Conservation (phyloP, 108 stramenopile genomes). For the Conticribra guillardii region DNA sequence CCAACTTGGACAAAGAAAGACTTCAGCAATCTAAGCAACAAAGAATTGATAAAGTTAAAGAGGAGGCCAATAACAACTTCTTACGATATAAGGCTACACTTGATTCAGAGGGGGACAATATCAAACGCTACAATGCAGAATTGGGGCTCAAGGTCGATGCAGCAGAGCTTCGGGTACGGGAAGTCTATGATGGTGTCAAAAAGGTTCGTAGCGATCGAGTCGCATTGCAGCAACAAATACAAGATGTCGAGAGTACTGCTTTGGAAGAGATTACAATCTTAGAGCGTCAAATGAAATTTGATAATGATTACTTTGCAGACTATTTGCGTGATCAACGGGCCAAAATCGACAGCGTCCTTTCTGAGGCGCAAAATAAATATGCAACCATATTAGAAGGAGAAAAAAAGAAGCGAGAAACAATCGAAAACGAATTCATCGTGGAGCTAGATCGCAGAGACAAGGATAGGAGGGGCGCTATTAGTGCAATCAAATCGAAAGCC, state of each 20-base stretch:
- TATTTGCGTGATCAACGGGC: slow-evolving; percentile 18
- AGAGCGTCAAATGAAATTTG: slow-evolving; percentile 20
- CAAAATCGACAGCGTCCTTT: slow-evolving; percentile 30
- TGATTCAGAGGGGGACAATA: slow-evolving; percentile 11
- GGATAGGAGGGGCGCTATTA: slow-evolving; percentile 15
- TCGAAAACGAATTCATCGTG: slow-evolving; percentile 13
- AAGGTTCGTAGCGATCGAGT: slow-evolving; percentile 32
- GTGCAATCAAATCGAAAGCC: slow-evolving; percentile 24
- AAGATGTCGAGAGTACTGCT: slow-evolving; percentile 26
- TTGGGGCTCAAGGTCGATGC: slow-evolving; percentile 25
- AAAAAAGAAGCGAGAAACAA: slow-evolving; percentile 14
- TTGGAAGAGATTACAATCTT: slow-evolving; percentile 30
- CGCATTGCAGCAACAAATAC: slow-evolving; percentile 28
- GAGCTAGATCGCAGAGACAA: slow-evolving; percentile 18
- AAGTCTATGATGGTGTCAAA: slow-evolving; percentile 18
- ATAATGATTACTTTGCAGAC: slow-evolving; percentile 24
- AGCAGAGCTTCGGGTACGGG: slow-evolving; percentile 27
- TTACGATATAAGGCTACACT: slow-evolving; percentile 12
- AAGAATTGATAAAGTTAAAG: slow-evolving; percentile 21
- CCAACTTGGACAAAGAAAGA: slow-evolving; percentile 31
- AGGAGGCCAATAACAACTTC: slow-evolving; percentile 28
- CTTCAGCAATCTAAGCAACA: slow-evolving; percentile 19
- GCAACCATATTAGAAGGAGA: slow-evolving; percentile 24
- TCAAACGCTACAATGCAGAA: slow-evolving; percentile 22
- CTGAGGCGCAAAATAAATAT: slow-evolving; percentile 25